phyloP scores from a whole-genome alignment of 164 flowering plant species.

The Saururus chinensis region DNA sequence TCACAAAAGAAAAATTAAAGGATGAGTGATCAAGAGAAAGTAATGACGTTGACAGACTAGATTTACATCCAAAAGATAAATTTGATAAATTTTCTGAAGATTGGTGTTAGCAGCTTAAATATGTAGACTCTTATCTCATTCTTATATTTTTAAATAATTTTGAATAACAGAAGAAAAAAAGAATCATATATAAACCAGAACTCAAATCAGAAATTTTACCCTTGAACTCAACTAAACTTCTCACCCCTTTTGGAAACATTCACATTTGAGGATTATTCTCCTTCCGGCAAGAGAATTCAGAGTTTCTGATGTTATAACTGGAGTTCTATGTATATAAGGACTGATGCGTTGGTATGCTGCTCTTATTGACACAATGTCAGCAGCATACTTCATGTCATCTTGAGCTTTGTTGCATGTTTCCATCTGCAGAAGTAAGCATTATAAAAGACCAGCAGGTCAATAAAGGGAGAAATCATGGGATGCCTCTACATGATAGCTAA shows the following conservation, averaged over 20 bases:
- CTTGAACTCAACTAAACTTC: slow-evolving; percentile 10
- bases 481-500: too few species aligned
- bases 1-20: background rate
- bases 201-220: too few species aligned
- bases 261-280: slow-evolving; percentile 70
- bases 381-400: slow-evolving; percentile 45
- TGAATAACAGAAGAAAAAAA: too few species aligned
- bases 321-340: slow-evolving; percentile 51
- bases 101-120: too few species aligned
- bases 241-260: slow-evolving; percentile 88
- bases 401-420: slow-evolving; percentile 13
- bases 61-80: too few species aligned
- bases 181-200: too few species aligned
- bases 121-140: too few species aligned
- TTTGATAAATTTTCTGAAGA: too few species aligned
- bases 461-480: too few species aligned
- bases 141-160: too few species aligned
- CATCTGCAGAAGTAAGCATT: slow-evolving; percentile 15
- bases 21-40: background rate
- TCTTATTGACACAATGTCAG: slow-evolving; percentile 58
- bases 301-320: slow-evolving; percentile 57
- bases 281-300: slow-evolving; percentile 61
- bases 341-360: slow-evolving; percentile 62
- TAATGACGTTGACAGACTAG: background rate
- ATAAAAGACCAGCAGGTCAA: too few species aligned